These are phyloP conservation scores for Fusarium stilboides DNA, from an alignment of 2,329 filamentous ascomycete genomes.

Conservation along the genomic window DNA sequence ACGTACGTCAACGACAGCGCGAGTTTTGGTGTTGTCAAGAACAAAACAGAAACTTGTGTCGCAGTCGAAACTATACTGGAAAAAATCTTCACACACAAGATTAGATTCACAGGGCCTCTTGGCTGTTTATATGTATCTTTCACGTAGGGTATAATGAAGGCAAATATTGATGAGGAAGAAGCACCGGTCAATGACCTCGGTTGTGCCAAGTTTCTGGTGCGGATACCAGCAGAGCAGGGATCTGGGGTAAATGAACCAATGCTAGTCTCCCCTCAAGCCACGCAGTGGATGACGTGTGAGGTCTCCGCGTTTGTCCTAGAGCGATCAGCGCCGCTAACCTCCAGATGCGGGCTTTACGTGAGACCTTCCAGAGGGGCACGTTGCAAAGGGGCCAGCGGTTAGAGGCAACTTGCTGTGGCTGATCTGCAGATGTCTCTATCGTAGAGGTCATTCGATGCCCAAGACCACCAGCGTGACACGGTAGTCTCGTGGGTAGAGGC, in stretches of 20 bases:
- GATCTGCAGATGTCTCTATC: not conserved
- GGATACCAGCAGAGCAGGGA: constrained; percentile 1
- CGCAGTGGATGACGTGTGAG: constrained; percentile 33
- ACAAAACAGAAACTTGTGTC: not conserved
- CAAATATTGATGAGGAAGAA: constrained; percentile 3
- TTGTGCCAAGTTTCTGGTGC: constrained; percentile 25
- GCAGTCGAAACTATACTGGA: not conserved
- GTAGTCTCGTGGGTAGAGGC: not conserved
- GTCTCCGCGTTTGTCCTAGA: constrained; percentile 9
- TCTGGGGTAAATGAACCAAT: constrained; percentile 29
- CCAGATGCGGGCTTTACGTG: not conserved
- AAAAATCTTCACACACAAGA: constrained; percentile 2
- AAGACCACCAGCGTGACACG: constrained; percentile 32
- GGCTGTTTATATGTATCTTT: constrained; percentile 14
- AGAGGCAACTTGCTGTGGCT: constrained; percentile 9
- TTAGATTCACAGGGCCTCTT: not conserved
- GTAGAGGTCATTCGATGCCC: constrained; percentile 18
- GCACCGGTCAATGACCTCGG: constrained; percentile 5
- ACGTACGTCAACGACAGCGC: constrained; percentile 15
- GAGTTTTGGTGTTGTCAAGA: not conserved
- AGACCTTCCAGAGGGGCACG: not conserved
- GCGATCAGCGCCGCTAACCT: constrained; percentile 18
- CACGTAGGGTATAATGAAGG: constrained; percentile 5
- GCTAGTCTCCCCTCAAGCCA: constrained; percentile 35
- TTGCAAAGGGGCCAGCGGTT: not conserved